Percentiles rank a stretch among this genome's conserved stretches.
These are phyloP conservation scores for Syzygium grande DNA, from an alignment of 345 rosid genomes.

Conservation along the genomic window DNA sequence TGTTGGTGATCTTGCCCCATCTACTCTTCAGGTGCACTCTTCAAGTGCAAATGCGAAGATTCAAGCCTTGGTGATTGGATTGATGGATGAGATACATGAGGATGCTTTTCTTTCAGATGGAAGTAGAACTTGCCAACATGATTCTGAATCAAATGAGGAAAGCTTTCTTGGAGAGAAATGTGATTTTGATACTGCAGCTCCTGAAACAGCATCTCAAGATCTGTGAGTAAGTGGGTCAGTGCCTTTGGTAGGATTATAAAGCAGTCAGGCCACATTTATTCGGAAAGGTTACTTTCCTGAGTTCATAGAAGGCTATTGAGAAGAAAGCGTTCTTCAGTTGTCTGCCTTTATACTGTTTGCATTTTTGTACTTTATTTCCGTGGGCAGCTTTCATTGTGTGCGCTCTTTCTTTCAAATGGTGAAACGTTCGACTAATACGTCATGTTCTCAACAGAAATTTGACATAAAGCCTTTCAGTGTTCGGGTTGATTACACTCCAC, in stretches of 20 bases:
- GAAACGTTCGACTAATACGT: slow-evolving; percentile 9
- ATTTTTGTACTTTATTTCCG: background rate
- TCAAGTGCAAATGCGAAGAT: slow-evolving; percentile 16
- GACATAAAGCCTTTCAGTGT: slow-evolving; percentile 74
- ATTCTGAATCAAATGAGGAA: slow-evolving; percentile 28
- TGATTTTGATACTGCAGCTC: slow-evolving; percentile 23
- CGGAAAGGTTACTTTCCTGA: slow-evolving; percentile 48
- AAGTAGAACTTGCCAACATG: slow-evolving; percentile 21
- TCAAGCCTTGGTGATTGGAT: slow-evolving; percentile 28
- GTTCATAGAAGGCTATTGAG: slow-evolving; percentile 59
- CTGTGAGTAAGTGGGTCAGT: slow-evolving; percentile 27
- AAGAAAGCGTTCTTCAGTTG: background rate
- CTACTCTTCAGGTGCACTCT: slow-evolving; percentile 31
- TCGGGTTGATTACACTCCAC: slow-evolving; percentile 88
- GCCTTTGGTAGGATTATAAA: slow-evolving; percentile 33
- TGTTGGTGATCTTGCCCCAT: slow-evolving; percentile 12
- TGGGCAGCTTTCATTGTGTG: background rate
- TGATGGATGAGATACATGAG: slow-evolving; percentile 78
- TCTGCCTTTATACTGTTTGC: background rate
- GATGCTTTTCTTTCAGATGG: slow-evolving; percentile 55
- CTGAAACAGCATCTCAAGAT: slow-evolving; percentile 23
- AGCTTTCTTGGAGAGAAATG: slow-evolving; percentile 30
- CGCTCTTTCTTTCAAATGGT: background rate
- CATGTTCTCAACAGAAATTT: slow-evolving; percentile 52
- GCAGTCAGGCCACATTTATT: slow-evolving; percentile 40